Conservation (phyloP, 768 basidiomycete genomes). For the Lactifluus hygrophoroides region DNA sequence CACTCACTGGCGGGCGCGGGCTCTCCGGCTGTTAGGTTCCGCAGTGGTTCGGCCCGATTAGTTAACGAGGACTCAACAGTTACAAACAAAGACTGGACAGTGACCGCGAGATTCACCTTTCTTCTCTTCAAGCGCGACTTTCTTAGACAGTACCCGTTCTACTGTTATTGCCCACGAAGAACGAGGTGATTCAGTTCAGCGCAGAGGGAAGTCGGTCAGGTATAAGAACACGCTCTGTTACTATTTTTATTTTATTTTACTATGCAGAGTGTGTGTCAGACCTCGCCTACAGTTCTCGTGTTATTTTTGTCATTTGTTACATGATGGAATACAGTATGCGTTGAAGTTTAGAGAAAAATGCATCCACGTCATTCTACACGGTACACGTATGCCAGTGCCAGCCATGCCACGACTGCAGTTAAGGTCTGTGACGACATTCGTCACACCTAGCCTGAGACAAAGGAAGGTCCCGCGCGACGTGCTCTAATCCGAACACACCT, state of each 20-base stretch:
- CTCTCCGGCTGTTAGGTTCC: no score
- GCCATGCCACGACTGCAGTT: not conserved
- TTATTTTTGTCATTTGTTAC: not conserved
- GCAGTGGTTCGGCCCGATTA: not conserved
- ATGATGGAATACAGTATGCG: no score
- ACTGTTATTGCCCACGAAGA: constrained; percentile 31
- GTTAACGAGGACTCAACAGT: not conserved
- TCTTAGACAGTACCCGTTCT: constrained; percentile 69
- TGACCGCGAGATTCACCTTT: not conserved
- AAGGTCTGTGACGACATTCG: constrained; percentile 1
- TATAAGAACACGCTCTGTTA: constrained; percentile 51
- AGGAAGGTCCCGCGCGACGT: not conserved
- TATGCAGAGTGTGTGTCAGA: constrained; percentile 47
- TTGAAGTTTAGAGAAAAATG: no score
- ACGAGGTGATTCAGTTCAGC: constrained; percentile 65
- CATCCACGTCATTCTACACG: not conserved
- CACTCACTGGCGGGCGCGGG: no score
- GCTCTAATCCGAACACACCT: not conserved
- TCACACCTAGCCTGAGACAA: no score
- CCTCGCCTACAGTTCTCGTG: constrained; percentile 45
- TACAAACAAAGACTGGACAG: constrained; percentile 4
- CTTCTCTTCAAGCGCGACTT: constrained; percentile 40
- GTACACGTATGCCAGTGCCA: no score
- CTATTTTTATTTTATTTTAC: constrained; percentile 19
- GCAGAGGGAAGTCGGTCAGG: constrained; percentile 48